A percentile compares a stretch with the other conserved stretches of the same genome.
Evolutionary conservation across 2,329 filamentous ascomycete genomes (phyloP).

Genomic region (Xylaria sp.): DNA sequence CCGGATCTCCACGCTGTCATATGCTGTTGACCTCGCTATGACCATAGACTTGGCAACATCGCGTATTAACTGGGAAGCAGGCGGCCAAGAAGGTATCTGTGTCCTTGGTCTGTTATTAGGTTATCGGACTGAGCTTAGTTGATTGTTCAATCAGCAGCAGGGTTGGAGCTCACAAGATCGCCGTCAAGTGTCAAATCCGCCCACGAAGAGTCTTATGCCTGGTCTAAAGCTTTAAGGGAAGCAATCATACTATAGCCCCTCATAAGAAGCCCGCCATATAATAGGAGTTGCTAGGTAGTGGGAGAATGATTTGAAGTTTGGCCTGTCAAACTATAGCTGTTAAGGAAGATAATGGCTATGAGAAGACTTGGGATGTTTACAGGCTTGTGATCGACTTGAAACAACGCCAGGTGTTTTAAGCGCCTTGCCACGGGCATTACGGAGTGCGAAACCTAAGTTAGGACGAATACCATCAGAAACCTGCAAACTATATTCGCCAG

Average conservation of each 20-base stretch:
- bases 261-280: neutral
- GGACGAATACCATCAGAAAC: neutral
- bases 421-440: constrained; percentile 2
- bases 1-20: neutral
- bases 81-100: neutral
- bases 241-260: neutral
- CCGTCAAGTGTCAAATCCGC: neutral
- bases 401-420: constrained; percentile 4
- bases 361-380: neutral
- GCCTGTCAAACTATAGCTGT: neutral
- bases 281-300: neutral
- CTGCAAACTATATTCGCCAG: neutral
- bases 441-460: constrained; percentile 8
- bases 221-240: neutral
- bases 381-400: constrained; percentile 16
- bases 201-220: neutral
- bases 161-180: neutral
- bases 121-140: neutral
- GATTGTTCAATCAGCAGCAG: neutral
- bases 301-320: neutral
- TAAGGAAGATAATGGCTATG: neutral
- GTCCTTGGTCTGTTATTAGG: neutral
- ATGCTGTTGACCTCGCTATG: neutral
- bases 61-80: neutral
- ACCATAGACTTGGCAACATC: neutral